Base-by-base conservation (phyloP, 2,329 filamentous ascomycete genomes). In the Dothideomycetidae sp. region DNA sequence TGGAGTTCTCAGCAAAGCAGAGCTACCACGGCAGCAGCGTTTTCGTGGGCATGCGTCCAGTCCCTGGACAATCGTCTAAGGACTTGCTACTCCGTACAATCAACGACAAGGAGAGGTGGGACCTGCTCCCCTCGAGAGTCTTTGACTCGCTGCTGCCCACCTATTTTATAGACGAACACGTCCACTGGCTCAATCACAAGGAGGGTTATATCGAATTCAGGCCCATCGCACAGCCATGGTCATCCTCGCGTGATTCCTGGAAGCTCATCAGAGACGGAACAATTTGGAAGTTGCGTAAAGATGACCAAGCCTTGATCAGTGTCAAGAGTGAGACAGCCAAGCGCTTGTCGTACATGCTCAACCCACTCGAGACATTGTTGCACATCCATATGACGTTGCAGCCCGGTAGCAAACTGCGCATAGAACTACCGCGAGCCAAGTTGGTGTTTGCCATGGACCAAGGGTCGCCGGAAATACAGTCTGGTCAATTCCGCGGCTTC, bases 111-210 rank as follows among this genome's bases (percentile, higher is more conserved):
- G 39, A 1, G 13, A 59, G 0, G 46, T 60, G 1, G 61, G 66
- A 34, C 46, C 53, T 1, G 42, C 68, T 11, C 53, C 55, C 1
- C 29, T 31, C 0, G 9, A 37, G 1, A 23, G 43, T 75, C 0
- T 51, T 67, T 0, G 53, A 63, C 4, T 68, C 33, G 57, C 68
- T 0, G n/a, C n/a, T n/a, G n/a, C n/a, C n/a, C n/a, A n/a, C n/a
- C n/a, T n/a, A n/a, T n/a, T n/a, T n/a, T n/a, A n/a, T n/a, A n/a
- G n/a, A n/a, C n/a, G n/a, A n/a, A n/a, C n/a, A n/a, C n/a, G n/a
- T n/a, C n/a, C n/a, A 81, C 43, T 80, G 74, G 73, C 54, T 78
- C 3, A 58, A 78, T 29, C 9, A 75, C 0, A 33, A 42, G 2
- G 55, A 53, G 1, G 56, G 58, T 2, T 34, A 53, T 1, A 35